A percentile compares a stretch with the other conserved stretches of the same genome.
Evolutionary conservation across 202 grass and related monocot species (phyloP).

Genomic region (Dendrocalamus latiflorus): DNA sequence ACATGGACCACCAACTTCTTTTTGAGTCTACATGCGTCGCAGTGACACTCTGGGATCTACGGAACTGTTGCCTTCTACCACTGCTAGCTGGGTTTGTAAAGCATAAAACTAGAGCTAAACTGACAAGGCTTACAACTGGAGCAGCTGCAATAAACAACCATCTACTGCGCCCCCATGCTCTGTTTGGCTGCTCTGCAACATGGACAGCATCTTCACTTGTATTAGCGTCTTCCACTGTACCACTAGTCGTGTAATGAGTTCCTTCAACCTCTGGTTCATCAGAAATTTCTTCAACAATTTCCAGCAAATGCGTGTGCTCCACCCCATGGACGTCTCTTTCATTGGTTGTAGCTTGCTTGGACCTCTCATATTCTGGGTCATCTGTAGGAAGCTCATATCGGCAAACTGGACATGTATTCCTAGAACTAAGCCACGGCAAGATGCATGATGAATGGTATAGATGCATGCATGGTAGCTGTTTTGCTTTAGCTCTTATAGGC

Average conservation of each 20-base stretch:
- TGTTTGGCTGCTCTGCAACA: constrained; percentile 21
- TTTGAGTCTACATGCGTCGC: constrained; percentile 35
- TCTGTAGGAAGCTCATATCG: constrained; percentile 77
- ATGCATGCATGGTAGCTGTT: constrained; percentile 71
- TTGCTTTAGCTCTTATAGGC: constrained; percentile 39
- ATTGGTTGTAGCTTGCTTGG: constrained; percentile 28
- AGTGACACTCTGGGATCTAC: constrained; percentile 28
- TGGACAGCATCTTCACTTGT: constrained; percentile 12
- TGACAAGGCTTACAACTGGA: constrained; percentile 66
- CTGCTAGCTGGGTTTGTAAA: constrained; percentile 50
- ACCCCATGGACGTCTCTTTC: constrained; percentile 18
- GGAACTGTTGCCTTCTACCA: constrained; percentile 24
- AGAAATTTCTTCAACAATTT: constrained; percentile 32
- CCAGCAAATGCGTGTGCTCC: constrained; percentile 14
- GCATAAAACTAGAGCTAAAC: constrained; percentile 81
- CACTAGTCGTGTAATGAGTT: constrained; percentile 9
- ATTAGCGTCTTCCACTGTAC: constrained; percentile 20
- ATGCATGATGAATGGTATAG: constrained; percentile 80
- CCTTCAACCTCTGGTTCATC: constrained; percentile 39
- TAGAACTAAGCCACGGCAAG: constrained; percentile 70
- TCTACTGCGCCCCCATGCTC: constrained; percentile 17
- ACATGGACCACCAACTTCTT: constrained; percentile 87
- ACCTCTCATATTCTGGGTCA: constrained; percentile 66
- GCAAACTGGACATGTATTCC: constrained; percentile 95
- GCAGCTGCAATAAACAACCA: constrained; percentile 66